A percentile compares a stretch with the other conserved stretches of the same genome.
Evolutionary conservation across 768 basidiomycete genomes (phyloP).

Genomic region (Hygrophoropsis aurantiaca): DNA sequence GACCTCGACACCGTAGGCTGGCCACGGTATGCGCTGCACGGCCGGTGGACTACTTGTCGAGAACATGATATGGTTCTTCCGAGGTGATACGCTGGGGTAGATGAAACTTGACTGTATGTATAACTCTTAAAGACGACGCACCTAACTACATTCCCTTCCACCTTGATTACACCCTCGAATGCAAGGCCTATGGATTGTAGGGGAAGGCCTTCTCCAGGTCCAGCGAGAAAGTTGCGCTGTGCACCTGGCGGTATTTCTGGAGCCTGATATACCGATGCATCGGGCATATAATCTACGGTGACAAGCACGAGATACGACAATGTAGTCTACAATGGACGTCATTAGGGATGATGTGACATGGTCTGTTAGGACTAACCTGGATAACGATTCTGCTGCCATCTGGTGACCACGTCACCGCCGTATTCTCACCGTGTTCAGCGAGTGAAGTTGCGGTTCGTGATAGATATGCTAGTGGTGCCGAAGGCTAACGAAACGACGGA

Average conservation of each 20-base stretch:
- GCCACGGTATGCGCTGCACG: constrained; percentile 86
- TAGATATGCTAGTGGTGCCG: constrained; percentile 68
- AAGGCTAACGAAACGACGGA: constrained; percentile 54
- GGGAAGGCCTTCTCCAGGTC: constrained; percentile 76
- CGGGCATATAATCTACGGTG: constrained; percentile 56
- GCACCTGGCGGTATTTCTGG: constrained; percentile 47
- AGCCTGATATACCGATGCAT: constrained; percentile 55
- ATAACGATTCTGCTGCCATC: constrained; percentile 80
- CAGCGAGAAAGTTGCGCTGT: constrained; percentile 70
- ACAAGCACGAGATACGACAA: constrained; percentile 79
- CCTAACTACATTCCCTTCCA: constrained; percentile 77
- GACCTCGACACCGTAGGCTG: constrained; percentile 43
- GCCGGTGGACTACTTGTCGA: constrained; percentile 74
- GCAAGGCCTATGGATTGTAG: constrained; percentile 67
- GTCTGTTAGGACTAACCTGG: constrained; percentile 50
- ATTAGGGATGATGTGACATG: constrained; percentile 2
- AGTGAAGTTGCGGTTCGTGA: constrained; percentile 77
- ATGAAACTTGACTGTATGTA: constrained; percentile 5
- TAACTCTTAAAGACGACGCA: constrained; percentile 25
- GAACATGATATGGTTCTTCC: constrained; percentile 67
- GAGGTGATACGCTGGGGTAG: constrained; percentile 65
- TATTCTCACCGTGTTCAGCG: constrained; percentile 81
- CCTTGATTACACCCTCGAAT: constrained; percentile 79
- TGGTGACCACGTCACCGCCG: constrained; percentile 75
- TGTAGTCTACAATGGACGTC: constrained; percentile 56